phyloP scores from a whole-genome alignment of 2,329 filamentous ascomycete species.

The Ophiocordyceps camponoti-saundersi region DNA sequence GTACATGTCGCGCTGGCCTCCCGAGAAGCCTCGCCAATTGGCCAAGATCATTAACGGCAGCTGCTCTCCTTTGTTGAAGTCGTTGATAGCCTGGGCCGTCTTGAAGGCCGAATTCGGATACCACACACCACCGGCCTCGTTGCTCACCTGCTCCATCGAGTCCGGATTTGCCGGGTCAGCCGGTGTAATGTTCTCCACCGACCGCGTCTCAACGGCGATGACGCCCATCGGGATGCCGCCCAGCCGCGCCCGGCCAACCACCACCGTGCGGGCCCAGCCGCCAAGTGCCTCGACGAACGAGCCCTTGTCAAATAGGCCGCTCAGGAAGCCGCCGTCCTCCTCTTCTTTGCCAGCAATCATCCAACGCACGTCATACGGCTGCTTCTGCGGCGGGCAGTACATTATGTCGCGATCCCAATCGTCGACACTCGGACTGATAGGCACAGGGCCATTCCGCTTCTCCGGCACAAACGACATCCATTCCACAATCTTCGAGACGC shows the following conservation, averaged over 20 bases:
- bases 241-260: constrained; percentile 88
- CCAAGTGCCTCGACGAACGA: constrained; percentile 95
- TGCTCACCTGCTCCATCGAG: constrained; percentile 87
- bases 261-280: constrained; percentile 93
- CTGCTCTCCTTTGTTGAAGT: constrained; percentile 99
- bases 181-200: constrained; percentile 90
- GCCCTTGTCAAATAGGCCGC: constrained; percentile 88
- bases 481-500: constrained; percentile 92
- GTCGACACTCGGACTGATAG: constrained; percentile 75
- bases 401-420: constrained; percentile 84
- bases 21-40: constrained; percentile 99
- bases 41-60: constrained; percentile 96
- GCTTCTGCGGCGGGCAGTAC: constrained; percentile 67
- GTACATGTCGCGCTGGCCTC: constrained; percentile 99
- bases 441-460: constrained; percentile 81
- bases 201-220: constrained; percentile 88
- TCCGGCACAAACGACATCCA: constrained; percentile 97
- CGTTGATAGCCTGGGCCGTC: constrained; percentile 94
- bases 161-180: constrained; percentile 96
- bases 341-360: constrained; percentile 79
- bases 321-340: constrained; percentile 52
- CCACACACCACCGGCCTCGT: constrained; percentile 97
- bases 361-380: constrained; percentile 84
- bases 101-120: constrained; percentile 99
- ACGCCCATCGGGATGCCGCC: constrained; percentile 97